Evolutionary conservation across 805 yeast species (phyloP).

Genomic region (Candida maesae): DNA sequence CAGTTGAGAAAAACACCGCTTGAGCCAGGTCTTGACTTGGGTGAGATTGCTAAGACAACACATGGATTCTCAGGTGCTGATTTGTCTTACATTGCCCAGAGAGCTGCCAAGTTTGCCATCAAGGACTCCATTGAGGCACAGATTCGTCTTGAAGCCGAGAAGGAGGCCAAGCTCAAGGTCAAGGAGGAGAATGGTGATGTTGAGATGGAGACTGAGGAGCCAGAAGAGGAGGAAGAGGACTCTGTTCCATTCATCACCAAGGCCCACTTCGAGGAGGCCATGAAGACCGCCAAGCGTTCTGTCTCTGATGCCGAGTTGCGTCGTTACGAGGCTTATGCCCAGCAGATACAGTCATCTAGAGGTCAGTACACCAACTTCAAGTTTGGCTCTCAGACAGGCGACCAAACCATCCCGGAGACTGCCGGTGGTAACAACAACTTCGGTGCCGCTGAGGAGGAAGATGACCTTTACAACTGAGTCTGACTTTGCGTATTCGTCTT

Average conservation of each 20-base stretch:
- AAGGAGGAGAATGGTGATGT: constrained; percentile 46
- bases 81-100: constrained; percentile 93
- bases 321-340: constrained; percentile 97
- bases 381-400: constrained; percentile 45
- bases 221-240: constrained; percentile 78
- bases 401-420: constrained; percentile 35
- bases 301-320: constrained; percentile 97
- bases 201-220: constrained; percentile 46
- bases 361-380: constrained; percentile 91
- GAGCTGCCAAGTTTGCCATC: constrained; percentile 98
- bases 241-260: constrained; percentile 94
- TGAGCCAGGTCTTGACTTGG: constrained; percentile 91
- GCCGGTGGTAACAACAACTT: constrained; percentile 40
- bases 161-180: constrained; percentile 37
- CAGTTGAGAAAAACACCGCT: constrained; percentile 98
- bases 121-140: constrained; percentile 95
- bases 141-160: constrained; percentile 41
- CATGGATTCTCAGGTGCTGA: constrained; percentile 99
- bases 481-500: background rate
- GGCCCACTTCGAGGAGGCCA: constrained; percentile 96
- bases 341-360: constrained; percentile 92
- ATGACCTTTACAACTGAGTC: constrained; percentile 49
- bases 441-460: constrained; percentile 59
- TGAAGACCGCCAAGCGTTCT: constrained; percentile 98
- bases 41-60: constrained; percentile 89